Evolutionary conservation across 1,139 yeast genomes (phyloP).

Genomic region (Taphrina communis): DNA sequence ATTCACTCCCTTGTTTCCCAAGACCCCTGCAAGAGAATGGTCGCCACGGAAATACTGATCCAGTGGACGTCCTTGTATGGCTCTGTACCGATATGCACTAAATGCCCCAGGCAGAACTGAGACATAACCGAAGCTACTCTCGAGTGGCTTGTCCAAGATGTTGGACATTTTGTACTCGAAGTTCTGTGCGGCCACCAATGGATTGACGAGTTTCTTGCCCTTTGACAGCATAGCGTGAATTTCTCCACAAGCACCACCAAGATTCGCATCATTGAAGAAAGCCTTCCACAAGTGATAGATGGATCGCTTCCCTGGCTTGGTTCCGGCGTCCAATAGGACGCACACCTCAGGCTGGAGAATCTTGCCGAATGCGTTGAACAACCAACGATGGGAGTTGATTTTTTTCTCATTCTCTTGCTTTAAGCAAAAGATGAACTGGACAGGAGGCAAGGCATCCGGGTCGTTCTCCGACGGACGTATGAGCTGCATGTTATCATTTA

Average conservation of each 20-base stretch:
- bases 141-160: conserved; percentile 87
- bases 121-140: conserved; percentile 84
- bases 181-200: conserved; percentile 88
- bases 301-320: conserved; percentile 85
- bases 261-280: conserved; percentile 78
- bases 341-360: conserved; percentile 84
- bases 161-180: conserved; percentile 92
- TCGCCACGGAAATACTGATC: conserved; percentile 93
- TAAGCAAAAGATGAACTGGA: conserved; percentile 83
- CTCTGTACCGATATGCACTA: conserved; percentile 83
- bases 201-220: conserved; percentile 69
- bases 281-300: conserved; percentile 88
- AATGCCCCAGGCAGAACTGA: conserved; percentile 92
- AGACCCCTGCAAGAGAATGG: conserved; percentile 55
- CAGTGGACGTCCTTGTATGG: conserved; percentile 81
- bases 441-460: conserved; percentile 70
- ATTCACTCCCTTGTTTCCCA: conserved; percentile 56
- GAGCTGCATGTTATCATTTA: conserved; percentile 59
- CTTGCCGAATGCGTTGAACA: conserved; percentile 90
- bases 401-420: conserved; percentile 90
- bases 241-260: conserved; percentile 96
- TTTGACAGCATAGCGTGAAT: conserved; percentile 86
- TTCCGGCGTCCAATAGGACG: conserved; percentile 87
- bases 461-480: conserved; percentile 64
- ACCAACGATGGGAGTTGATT: conserved; percentile 95